phyloP scores from a whole-genome alignment of 1,284 basidiomycete species.

The Cryptococcus hybrid region DNA sequence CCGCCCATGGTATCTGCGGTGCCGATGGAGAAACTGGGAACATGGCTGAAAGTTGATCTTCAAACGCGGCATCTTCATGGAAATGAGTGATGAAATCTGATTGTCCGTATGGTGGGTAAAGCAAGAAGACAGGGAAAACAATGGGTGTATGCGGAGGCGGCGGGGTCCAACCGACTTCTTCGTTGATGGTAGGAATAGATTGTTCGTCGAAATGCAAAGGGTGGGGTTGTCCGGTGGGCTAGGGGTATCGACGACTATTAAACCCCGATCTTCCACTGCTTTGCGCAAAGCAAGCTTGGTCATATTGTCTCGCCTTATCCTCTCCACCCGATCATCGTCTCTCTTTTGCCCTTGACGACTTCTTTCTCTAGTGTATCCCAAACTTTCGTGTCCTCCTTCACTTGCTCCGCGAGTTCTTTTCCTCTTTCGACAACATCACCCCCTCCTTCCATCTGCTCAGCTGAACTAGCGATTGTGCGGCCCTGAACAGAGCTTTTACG shows the following conservation, averaged over 20 bases:
- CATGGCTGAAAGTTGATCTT: slow-evolving; percentile 73
- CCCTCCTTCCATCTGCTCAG: slow-evolving; percentile 72
- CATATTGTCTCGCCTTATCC: slow-evolving; percentile 32
- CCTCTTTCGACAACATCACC: slow-evolving; percentile 69
- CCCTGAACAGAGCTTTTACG: slow-evolving; percentile 81
- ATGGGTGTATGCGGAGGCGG: slow-evolving; percentile 60
- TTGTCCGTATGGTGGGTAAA: slow-evolving; percentile 86
- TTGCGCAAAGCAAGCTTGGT: slow-evolving; percentile 28
- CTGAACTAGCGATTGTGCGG: slow-evolving; percentile 68
- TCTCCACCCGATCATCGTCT: slow-evolving; percentile 33
- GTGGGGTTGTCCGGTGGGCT: slow-evolving; percentile 58
- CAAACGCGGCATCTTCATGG: slow-evolving; percentile 79
- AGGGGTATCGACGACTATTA: slow-evolving; percentile 39
- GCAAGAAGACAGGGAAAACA: slow-evolving; percentile 82
- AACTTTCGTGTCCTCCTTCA: slow-evolving; percentile 26
- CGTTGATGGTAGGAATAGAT: slow-evolving; percentile 14
- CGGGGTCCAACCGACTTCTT: slow-evolving; percentile 57
- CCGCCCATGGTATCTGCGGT: slow-evolving; percentile 53
- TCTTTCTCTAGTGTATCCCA: slow-evolving; percentile 24
- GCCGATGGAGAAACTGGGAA: slow-evolving; percentile 57
- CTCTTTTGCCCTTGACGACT: slow-evolving; percentile 28
- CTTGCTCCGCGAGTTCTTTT: slow-evolving; percentile 19
- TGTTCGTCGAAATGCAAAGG: slow-evolving; percentile 55
- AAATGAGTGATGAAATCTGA: slow-evolving; percentile 87
- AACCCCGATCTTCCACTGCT: slow-evolving; percentile 36